phyloP scores from a whole-genome alignment of 495 filamentous ascomycete genomes.

The Aspergillus nidulans region DNA sequence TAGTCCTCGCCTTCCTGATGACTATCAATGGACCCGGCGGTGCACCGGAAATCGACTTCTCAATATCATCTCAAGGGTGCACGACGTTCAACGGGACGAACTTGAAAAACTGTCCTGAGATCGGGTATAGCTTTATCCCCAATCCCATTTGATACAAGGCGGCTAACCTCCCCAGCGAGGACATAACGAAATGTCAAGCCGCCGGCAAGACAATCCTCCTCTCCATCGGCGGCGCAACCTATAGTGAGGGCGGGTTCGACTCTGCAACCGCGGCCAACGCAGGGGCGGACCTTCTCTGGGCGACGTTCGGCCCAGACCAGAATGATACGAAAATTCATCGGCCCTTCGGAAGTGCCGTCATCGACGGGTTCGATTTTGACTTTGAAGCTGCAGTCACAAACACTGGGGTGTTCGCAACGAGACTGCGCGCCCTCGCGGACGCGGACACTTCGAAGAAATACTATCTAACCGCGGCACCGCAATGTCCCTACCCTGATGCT shows the following conservation, averaged over 20 bases:
- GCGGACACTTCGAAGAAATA: conserved; percentile 45
- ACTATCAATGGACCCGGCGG: conserved; percentile 46
- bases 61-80: conserved; percentile 55
- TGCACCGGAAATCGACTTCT: conserved; percentile 56
- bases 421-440: conserved; percentile 52
- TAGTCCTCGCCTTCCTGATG: conserved; percentile 59
- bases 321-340: conserved; percentile 31
- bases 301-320: conserved; percentile 55
- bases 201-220: conserved; percentile 63
- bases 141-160: neutral
- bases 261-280: conserved; percentile 45
- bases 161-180: conserved; percentile 30
- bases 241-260: conserved; percentile 58
- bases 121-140: conserved; percentile 42
- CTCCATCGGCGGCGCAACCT: conserved; percentile 62
- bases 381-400: conserved; percentile 48
- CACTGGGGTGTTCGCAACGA: conserved; percentile 52
- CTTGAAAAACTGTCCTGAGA: conserved; percentile 56
- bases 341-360: conserved; percentile 58
- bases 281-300: conserved; percentile 61
- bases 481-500: conserved; percentile 62
- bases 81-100: conserved; percentile 51
- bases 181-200: conserved; percentile 63
- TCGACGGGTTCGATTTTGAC: conserved; percentile 74
- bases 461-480: conserved; percentile 63